These are phyloP conservation scores for Picochlorum sp. DNA, from an alignment of 139 green algal species.

Conservation along the genomic window DNA sequence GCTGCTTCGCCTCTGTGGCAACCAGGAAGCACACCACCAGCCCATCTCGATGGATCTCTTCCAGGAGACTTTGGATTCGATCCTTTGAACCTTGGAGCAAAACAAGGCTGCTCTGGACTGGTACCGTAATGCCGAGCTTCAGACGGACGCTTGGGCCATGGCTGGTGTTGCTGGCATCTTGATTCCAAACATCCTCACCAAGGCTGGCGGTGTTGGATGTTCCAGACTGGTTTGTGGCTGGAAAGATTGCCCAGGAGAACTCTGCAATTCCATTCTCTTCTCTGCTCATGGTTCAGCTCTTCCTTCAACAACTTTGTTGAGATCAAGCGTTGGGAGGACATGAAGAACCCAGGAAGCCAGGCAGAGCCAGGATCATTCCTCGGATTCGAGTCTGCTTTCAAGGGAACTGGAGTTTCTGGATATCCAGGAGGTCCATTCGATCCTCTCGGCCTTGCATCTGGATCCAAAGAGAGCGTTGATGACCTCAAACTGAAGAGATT, in stretches of 20 bases:
- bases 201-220: conserved; percentile 58
- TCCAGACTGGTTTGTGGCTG: conserved; percentile 78
- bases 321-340: conserved; percentile 74
- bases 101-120: conserved; percentile 66
- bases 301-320: conserved; percentile 77
- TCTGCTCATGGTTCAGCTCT: conserved; percentile 61
- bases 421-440: conserved; percentile 76
- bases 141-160: conserved; percentile 86
- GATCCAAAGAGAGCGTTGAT: conserved; percentile 9
- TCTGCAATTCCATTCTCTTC: conserved; percentile 31
- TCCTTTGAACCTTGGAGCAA: conserved; percentile 72
- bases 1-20: conserved; percentile 27
- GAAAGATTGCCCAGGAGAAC: conserved; percentile 49
- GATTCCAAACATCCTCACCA: conserved; percentile 64
- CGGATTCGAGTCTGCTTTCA: conserved; percentile 60
- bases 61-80: conserved; percentile 65
- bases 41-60: conserved; percentile 39
- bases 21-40: conserved; percentile 30
- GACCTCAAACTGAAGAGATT: conserved; percentile 35
- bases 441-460: conserved; percentile 50
- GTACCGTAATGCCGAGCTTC: conserved; percentile 79
- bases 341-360: conserved; percentile 70
- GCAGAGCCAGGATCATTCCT: conserved; percentile 35
- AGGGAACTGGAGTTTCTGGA: conserved; percentile 43
- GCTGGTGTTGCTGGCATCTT: conserved; percentile 77